Evolutionary conservation across 2,329 filamentous ascomycete species (phyloP), one percentile per base, ranked within the genome.

Genomic region (Aspergillus luchuensis): DNA sequence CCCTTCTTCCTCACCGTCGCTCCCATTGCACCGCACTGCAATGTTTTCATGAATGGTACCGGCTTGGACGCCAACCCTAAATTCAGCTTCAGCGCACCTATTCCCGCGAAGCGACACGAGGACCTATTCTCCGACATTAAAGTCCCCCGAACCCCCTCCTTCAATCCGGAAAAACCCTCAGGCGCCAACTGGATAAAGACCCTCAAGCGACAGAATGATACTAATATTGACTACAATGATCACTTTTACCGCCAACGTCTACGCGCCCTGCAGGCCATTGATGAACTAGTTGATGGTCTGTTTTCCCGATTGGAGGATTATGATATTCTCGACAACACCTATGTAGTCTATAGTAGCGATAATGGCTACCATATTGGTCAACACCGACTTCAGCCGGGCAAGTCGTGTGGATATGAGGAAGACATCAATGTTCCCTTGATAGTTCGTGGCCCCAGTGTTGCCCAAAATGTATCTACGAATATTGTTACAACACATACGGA

Each of bases 1-100:
- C 89, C 89, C 0, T 91, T 90, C 74, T 90, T 91, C 68, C 71
- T 91, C 1, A 82, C 81, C 0, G 78, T 89, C 11, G 85, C 88
- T 0, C 89, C 88, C 0, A 81, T 87, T 8, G 87, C 84, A 0
- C 89, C 89, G 1, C 89, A 91, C 65, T 79, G 81, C n/a, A 69
- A 68, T 51, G 61, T 89, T 1, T 89, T 91, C 66, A 79, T 81
- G 13, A 69, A 68, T 54, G 61, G 58, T 10, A 64, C 58, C 19
- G 52, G 69, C 7, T 62, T 60, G 8, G 54, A 56, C 10, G 25
- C 17, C 17, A n/a, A 30, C 5, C 25, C 54, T 1, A 79, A 82
- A 63, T 49, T 55, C 0, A 54, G 43, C 39, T 58, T 61, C 19
- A 77, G 79, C 8, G 77, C 79, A 1, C 86, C 86, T 0, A 78